Conservation (phyloP, 2,329 filamentous ascomycete species). For the Stemphylium lycopersici region DNA sequence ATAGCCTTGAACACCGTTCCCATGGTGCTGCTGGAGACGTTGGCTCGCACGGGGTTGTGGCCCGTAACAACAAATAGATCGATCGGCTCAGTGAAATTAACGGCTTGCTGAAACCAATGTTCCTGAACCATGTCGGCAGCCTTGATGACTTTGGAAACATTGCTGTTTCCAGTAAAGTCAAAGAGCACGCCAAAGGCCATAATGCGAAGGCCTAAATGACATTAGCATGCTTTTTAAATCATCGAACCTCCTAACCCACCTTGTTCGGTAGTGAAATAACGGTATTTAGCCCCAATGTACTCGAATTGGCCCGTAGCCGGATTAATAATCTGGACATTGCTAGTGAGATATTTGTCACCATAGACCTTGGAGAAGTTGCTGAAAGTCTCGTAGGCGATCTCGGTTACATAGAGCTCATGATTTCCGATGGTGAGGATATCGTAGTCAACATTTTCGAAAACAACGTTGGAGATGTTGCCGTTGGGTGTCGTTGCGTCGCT, state of each 20-base stretch:
- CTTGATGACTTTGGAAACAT: constrained; percentile 65
- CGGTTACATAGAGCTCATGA: constrained; percentile 69
- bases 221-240: not conserved
- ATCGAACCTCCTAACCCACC: constrained; percentile 28
- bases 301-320: constrained; percentile 52
- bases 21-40: constrained; percentile 53
- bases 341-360: constrained; percentile 60
- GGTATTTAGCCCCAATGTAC: constrained; percentile 55
- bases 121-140: constrained; percentile 60
- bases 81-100: constrained; percentile 61
- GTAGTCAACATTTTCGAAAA: constrained; percentile 61
- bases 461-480: constrained; percentile 60
- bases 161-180: constrained; percentile 63
- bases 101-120: constrained; percentile 65
- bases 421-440: constrained; percentile 64
- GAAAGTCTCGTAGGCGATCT: constrained; percentile 67
- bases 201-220: constrained; percentile 50
- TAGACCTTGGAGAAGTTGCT: constrained; percentile 65
- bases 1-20: constrained; percentile 64
- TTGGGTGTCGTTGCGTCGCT: constrained; percentile 66
- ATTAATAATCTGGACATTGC: constrained; percentile 59
- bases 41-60: constrained; percentile 64
- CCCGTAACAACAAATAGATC: constrained; percentile 69
- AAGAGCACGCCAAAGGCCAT: constrained; percentile 61
- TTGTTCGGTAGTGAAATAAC: constrained; percentile 58